phyloP scores from a whole-genome alignment of 106 monocot species.

The Amphibolis antarctica region DNA sequence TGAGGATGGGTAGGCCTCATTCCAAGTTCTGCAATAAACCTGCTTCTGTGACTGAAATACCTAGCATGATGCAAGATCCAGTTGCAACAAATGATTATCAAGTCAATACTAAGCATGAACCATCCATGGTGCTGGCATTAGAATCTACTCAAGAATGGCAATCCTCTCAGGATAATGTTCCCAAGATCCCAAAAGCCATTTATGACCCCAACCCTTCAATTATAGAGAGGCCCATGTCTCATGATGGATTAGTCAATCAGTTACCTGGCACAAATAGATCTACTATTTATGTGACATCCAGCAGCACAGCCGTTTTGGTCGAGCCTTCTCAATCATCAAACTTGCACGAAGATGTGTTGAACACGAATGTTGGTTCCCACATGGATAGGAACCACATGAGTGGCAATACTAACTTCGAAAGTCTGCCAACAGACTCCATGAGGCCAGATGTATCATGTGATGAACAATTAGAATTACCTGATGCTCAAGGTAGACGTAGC shows the following conservation, averaged over 20 bases:
- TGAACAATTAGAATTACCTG: slow-evolving; percentile 20
- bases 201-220: slow-evolving; percentile 11
- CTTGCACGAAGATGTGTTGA: slow-evolving; percentile 27
- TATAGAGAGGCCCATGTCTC: slow-evolving; percentile 18
- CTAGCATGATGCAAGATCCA: slow-evolving; percentile 1
- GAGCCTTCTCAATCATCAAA: slow-evolving; percentile 18
- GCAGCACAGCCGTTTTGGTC: slow-evolving; percentile 9
- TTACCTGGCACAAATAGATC: slow-evolving; percentile 13
- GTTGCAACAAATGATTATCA: slow-evolving; percentile 25
- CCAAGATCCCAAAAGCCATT: slow-evolving; percentile 21
- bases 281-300: slow-evolving; percentile 21
- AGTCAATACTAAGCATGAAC: slow-evolving; percentile 5
- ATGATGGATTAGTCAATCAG: slow-evolving; percentile 35
- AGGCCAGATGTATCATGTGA: slow-evolving; percentile 31
- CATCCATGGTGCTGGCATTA: slow-evolving; percentile 13
- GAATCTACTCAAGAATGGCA: slow-evolving; percentile 20
- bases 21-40: slow-evolving; percentile 26
- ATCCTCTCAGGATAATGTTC: slow-evolving; percentile 21
- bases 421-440: slow-evolving; percentile 14
- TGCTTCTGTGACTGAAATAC: slow-evolving; percentile 11
- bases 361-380: slow-evolving; percentile 22
- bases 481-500: slow-evolving; percentile 16
- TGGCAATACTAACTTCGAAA: slow-evolving; percentile 20
- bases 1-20: slow-evolving; percentile 87
- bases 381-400: slow-evolving; percentile 30